Conservation (phyloP, 768 basidiomycete species). For the Lyophyllum atratum region DNA sequence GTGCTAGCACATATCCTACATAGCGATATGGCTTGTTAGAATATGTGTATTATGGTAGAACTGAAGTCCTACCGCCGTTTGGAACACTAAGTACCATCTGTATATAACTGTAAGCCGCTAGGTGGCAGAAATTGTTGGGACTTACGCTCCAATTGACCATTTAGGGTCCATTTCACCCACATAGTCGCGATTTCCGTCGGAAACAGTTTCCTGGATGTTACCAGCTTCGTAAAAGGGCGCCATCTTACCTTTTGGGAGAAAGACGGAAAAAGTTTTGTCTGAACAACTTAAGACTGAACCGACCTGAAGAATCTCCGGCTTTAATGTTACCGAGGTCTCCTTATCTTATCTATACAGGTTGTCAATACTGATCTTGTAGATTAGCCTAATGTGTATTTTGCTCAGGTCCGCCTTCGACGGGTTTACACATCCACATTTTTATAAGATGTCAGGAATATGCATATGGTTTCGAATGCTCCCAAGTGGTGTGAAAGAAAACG, state of each 20-base stretch:
- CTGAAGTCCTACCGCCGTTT: conserved; percentile 47
- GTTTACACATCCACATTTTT: neutral
- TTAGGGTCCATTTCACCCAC: conserved; percentile 43
- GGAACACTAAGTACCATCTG: conserved; percentile 38
- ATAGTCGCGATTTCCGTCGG: conserved; percentile 24
- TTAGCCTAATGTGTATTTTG: too few relatives aligned
- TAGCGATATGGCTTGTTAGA: neutral
- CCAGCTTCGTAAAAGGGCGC: conserved; percentile 41
- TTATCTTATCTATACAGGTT: neutral
- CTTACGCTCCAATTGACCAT: conserved; percentile 50
- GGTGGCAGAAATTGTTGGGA: conserved; percentile 8
- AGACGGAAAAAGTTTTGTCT: neutral
- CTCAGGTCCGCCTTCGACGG: too few relatives aligned
- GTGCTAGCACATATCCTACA: conserved; percentile 59
- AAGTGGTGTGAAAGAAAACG: too few relatives aligned
- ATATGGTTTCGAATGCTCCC: too few relatives aligned
- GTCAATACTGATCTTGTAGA: too few relatives aligned
- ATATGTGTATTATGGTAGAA: neutral
- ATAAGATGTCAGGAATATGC: too few relatives aligned
- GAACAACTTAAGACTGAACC: too few relatives aligned
- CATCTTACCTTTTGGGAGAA: conserved; percentile 26
- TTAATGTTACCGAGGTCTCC: neutral
- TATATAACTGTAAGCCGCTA: conserved; percentile 5
- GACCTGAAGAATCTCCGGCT: too few relatives aligned
- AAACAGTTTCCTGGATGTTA: conserved; percentile 17